These are phyloP conservation scores for Neurospora pannonica DNA, from an alignment of 495 filamentous ascomycete genomes.

Conservation along the genomic window DNA sequence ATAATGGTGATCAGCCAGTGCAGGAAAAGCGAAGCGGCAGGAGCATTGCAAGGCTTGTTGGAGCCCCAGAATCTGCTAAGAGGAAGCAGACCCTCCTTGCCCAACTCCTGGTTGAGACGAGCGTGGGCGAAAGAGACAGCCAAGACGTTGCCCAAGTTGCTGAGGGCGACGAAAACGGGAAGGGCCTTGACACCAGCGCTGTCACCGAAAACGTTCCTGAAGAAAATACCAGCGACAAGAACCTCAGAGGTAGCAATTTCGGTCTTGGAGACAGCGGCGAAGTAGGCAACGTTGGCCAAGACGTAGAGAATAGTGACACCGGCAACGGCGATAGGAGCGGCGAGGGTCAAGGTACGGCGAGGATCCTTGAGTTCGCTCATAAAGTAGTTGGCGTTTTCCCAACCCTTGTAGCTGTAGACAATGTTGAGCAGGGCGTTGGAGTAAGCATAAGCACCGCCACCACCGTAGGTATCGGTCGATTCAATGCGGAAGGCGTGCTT, in stretches of 20 bases:
- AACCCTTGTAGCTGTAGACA: conserved; percentile 40
- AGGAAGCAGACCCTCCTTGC: conserved; percentile 56
- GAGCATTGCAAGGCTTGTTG: conserved; percentile 50
- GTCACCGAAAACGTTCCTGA: conserved; percentile 35
- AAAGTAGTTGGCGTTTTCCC: conserved; percentile 41
- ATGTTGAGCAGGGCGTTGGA: conserved; percentile 41
- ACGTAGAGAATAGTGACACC: conserved; percentile 52
- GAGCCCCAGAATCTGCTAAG: conserved; percentile 41
- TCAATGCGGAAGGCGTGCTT: conserved; percentile 19
- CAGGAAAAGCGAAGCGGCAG: conserved; percentile 36
- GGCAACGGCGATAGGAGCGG: conserved; percentile 49
- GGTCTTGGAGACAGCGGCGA: conserved; percentile 30
- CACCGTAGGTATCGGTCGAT: conserved; percentile 27
- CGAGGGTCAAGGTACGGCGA: conserved; percentile 49
- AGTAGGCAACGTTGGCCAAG: conserved; percentile 56
- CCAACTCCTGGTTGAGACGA: conserved; percentile 60
- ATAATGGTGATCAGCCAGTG: conserved; percentile 40
- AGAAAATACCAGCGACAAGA: conserved; percentile 39
- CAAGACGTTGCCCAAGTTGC: conserved; percentile 50
- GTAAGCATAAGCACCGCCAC: conserved; percentile 21
- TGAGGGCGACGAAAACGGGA: conserved; percentile 51
- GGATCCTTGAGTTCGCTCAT: conserved; percentile 53
- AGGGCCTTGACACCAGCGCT: conserved; percentile 32
- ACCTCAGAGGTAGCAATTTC: conserved; percentile 43
- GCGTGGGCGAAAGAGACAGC: conserved; percentile 43